Evolutionary conservation across 768 basidiomycete genomes (phyloP).

Genomic region (Boletus tylopilopsis): DNA sequence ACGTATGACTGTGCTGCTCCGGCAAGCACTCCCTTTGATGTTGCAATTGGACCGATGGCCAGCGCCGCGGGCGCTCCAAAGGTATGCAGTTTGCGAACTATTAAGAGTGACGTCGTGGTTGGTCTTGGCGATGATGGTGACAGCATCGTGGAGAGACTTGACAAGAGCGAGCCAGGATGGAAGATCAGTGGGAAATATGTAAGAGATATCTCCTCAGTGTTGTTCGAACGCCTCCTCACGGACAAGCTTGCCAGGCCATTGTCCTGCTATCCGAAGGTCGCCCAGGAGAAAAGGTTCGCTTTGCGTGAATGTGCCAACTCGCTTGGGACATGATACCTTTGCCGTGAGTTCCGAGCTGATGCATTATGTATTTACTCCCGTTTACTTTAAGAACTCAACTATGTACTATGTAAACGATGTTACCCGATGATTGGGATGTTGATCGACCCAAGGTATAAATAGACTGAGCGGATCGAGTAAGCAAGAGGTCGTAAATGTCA

Average conservation of each 20-base stretch:
- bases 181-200: conserved; percentile 98
- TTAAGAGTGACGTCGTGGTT: conserved; percentile 96
- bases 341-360: too few relatives aligned
- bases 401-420: too few relatives aligned
- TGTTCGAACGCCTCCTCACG: conserved; percentile 13
- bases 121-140: conserved; percentile 72
- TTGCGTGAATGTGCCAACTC: conserved; percentile 40
- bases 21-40: conserved; percentile 81
- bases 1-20: conserved; percentile 87
- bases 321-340: not conserved
- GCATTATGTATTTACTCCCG: too few relatives aligned
- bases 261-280: conserved; percentile 85
- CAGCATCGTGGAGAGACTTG: conserved; percentile 69
- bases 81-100: conserved; percentile 81
- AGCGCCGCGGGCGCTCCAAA: conserved; percentile 84
- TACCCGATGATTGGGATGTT: too few relatives aligned
- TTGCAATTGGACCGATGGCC: conserved; percentile 92
- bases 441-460: too few relatives aligned
- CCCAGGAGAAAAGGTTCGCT: conserved; percentile 84
- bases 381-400: too few relatives aligned
- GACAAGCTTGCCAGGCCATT: conserved; percentile 55
- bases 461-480: too few relatives aligned
- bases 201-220: conserved; percentile 31
- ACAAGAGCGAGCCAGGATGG: conserved; percentile 88
- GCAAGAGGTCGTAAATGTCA: too few relatives aligned